phyloP scores from a whole-genome alignment of 2,329 filamentous ascomycete species.

The Chaetomium sp. region DNA sequence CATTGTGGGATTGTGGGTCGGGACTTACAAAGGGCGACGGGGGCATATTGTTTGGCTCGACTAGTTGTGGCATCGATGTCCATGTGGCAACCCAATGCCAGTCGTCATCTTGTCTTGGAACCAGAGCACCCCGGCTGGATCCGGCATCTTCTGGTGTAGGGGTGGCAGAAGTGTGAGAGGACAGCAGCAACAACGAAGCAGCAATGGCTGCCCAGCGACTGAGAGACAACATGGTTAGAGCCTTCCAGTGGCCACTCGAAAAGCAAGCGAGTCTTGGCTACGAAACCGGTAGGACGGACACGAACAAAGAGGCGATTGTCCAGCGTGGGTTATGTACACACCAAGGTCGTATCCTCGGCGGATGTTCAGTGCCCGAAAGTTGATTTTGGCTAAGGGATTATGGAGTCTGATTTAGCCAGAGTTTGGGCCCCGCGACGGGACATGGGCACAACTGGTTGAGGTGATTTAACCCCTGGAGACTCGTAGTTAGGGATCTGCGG shows the following conservation, averaged over 20 bases:
- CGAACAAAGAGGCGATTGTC: constrained; percentile 6
- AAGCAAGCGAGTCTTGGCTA: not conserved
- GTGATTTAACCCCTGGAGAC: constrained; percentile 24
- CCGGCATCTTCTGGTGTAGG: constrained; percentile 8
- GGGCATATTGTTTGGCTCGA: constrained; percentile 64
- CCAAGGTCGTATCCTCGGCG: constrained; percentile 16
- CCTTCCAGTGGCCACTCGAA: not conserved
- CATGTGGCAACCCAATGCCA: constrained; percentile 65
- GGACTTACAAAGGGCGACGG: constrained; percentile 58
- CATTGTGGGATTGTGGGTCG: not conserved
- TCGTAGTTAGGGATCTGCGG: constrained; percentile 7
- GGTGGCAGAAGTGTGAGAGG: constrained; percentile 8
- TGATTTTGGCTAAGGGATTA: constrained; percentile 23
- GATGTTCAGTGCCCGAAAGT: constrained; percentile 29
- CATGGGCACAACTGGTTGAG: constrained; percentile 2
- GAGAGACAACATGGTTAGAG: constrained; percentile 18
- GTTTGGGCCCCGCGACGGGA: not conserved
- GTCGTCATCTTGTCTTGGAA: constrained; percentile 34
- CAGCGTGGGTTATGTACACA: constrained; percentile 11
- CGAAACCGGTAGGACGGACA: not conserved
- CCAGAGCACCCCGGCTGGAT: constrained; percentile 3
- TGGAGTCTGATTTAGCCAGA: constrained; percentile 28
- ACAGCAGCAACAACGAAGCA: constrained; percentile 23
- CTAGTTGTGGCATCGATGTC: constrained; percentile 67
- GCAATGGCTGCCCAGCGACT: constrained; percentile 18